A percentile compares a stretch with the other conserved stretches of the same genome.
Conservation (phyloP, 257 asterid species). For the Solanum bukasovii region DNA sequence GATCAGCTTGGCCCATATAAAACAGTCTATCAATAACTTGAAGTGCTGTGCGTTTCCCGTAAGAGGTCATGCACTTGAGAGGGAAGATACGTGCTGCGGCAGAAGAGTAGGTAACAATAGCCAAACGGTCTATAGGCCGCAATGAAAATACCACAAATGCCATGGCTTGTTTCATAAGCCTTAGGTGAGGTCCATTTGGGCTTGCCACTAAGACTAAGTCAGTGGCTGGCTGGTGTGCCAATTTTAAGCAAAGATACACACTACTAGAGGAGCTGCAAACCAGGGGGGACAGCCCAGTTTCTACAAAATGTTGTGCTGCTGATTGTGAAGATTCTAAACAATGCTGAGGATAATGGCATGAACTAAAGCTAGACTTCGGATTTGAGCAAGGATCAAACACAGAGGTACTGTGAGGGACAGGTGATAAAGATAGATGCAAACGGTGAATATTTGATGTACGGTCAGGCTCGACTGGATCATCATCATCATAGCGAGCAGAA, state of each 20-base stretch:
- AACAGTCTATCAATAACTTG: slow-evolving; percentile 71
- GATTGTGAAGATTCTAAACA: slow-evolving; percentile 23
- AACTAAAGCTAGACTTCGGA: slow-evolving; percentile 6
- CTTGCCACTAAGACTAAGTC: slow-evolving; percentile 79
- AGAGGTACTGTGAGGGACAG: slow-evolving; percentile 20
- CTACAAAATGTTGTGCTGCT: slow-evolving; percentile 10
- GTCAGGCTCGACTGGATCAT: slow-evolving; percentile 72
- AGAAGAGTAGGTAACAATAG: slow-evolving; percentile 73
- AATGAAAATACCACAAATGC: slow-evolving; percentile 65
- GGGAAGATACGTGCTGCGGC: slow-evolving; percentile 80
- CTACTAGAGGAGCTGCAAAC: slow-evolving; percentile 21
- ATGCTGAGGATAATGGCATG: slow-evolving; percentile 10
- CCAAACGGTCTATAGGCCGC: slow-evolving; percentile 62
- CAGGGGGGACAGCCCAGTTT: slow-evolving; percentile 9
- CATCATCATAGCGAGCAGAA: slow-evolving; percentile 77
- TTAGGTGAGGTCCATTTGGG: slow-evolving; percentile 75
- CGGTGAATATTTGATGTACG: slow-evolving; percentile 33
- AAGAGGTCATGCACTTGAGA: slow-evolving; percentile 75
- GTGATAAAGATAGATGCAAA: slow-evolving; percentile 49
- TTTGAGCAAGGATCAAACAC: slow-evolving; percentile 11
- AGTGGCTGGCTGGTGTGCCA: slow-evolving; percentile 59
- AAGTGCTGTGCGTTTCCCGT: slow-evolving; percentile 60
- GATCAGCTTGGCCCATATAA: slow-evolving; percentile 74
- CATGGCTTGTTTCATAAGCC: slow-evolving; percentile 92
- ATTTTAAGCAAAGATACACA: slow-evolving; percentile 46